Conservation (phyloP, 1,284 basidiomycete species). For the Cyathus pygmaeus region DNA sequence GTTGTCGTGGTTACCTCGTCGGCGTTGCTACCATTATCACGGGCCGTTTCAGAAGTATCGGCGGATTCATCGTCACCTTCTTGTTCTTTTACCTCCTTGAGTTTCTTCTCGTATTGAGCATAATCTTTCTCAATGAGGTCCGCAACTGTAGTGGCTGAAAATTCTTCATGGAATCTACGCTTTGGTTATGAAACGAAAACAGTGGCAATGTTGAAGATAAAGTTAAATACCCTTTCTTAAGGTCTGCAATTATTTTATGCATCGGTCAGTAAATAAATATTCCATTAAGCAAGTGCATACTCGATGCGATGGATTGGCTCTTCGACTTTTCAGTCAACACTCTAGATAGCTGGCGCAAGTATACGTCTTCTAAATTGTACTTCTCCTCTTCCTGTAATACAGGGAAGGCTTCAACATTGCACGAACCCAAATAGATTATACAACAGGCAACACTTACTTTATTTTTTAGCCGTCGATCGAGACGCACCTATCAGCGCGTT, state of each 20-base stretch:
- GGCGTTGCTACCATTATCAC: constrained; percentile 15
- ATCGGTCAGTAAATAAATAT: background rate
- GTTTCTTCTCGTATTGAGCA: constrained; percentile 32
- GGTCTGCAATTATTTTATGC: constrained; percentile 34
- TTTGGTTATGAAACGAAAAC: constrained; percentile 4
- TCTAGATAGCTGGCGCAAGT: constrained; percentile 50
- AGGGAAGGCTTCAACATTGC: background rate
- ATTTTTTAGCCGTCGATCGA: constrained; percentile 40
- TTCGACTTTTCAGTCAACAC: constrained; percentile 55
- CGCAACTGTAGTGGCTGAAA: constrained; percentile 28
- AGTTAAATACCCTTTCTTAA: background rate
- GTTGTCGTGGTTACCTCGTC: constrained; percentile 22
- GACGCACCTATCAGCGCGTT: constrained; percentile 45
- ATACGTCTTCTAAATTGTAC: constrained; percentile 40
- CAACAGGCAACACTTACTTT: background rate
- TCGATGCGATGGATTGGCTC: constrained; percentile 58
- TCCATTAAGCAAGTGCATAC: constrained; percentile 34
- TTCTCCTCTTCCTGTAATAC: constrained; percentile 16
- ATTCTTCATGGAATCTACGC: constrained; percentile 24
- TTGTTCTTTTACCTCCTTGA: constrained; percentile 24
- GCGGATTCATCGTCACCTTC: constrained; percentile 19
- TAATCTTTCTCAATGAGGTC: constrained; percentile 35
- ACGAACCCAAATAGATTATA: background rate
- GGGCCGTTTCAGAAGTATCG: constrained; percentile 4
- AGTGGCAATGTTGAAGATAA: background rate